phyloP scores from a whole-genome alignment of 306 rosid genomes.

The Quercus robur region DNA sequence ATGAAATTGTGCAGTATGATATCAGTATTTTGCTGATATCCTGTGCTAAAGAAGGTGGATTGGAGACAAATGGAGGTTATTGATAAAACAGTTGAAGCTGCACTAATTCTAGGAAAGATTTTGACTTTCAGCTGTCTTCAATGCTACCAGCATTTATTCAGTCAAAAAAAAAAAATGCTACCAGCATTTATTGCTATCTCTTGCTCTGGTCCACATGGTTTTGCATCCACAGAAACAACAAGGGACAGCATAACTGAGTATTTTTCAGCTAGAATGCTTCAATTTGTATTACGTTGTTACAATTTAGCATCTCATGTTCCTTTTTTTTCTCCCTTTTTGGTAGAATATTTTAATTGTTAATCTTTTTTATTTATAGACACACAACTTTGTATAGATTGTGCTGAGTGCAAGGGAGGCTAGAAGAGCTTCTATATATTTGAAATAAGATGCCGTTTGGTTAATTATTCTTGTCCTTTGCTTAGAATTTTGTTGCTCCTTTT shows the following conservation, averaged over 20 bases:
- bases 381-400: constrained; percentile 31
- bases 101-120: constrained; percentile 5
- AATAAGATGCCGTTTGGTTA: not conserved
- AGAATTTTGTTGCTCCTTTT: not conserved
- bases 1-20: constrained; percentile 18
- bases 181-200: constrained; percentile 10
- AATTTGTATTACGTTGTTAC: constrained; percentile 26
- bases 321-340: not conserved
- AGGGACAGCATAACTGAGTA: constrained; percentile 26
- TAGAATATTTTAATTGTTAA: not conserved
- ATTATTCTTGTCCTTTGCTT: not conserved
- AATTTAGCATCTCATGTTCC: constrained; percentile 3
- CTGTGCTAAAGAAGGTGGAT: constrained; percentile 7
- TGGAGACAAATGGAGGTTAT: constrained; percentile 14
- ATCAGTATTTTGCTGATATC: constrained; percentile 28
- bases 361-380: constrained; percentile 11
- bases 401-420: constrained; percentile 15
- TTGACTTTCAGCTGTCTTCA: constrained; percentile 24
- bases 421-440: not conserved
- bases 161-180: too few species aligned
- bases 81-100: constrained; percentile 20
- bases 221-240: constrained; percentile 19
- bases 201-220: constrained; percentile 27
- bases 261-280: constrained; percentile 33
- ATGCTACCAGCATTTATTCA: constrained; percentile 10